Percentiles rank a stretch among this genome's conserved stretches.
phyloP scores from a whole-genome alignment of 306 rosid species.

The Cucurbita maxima region DNA sequence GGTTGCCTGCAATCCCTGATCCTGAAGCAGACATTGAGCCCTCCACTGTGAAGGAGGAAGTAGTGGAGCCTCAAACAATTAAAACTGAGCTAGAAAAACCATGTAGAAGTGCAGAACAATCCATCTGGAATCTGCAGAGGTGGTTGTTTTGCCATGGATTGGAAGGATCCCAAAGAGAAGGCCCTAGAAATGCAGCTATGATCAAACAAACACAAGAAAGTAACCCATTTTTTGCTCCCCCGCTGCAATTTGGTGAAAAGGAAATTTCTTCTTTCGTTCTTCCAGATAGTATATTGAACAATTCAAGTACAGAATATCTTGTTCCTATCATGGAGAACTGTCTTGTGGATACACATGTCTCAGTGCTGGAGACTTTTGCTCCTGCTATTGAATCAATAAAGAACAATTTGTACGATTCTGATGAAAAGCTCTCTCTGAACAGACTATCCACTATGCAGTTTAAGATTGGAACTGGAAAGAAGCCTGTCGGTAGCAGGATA shows the following conservation, averaged over 20 bases:
- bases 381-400: constrained; percentile 73
- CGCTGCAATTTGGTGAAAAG: constrained; percentile 56
- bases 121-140: constrained; percentile 35
- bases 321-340: constrained; percentile 22
- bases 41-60: constrained; percentile 20
- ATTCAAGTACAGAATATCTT: constrained; percentile 15
- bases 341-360: constrained; percentile 27
- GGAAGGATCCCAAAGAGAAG: constrained; percentile 27
- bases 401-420: constrained; percentile 18
- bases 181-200: constrained; percentile 28
- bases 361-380: constrained; percentile 56
- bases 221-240: constrained; percentile 65
- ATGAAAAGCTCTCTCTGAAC: constrained; percentile 24
- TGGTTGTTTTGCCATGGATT: constrained; percentile 27
- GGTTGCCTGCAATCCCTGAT: constrained; percentile 82
- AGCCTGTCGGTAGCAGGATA: constrained; percentile 29
- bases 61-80: constrained; percentile 16
- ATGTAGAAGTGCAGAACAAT: constrained; percentile 25
- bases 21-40: constrained; percentile 25
- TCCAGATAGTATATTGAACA: constrained; percentile 41
- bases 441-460: constrained; percentile 49
- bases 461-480: constrained; percentile 50
- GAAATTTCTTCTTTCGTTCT: constrained; percentile 44
- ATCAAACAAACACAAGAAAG: constrained; percentile 33
- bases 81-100: constrained; percentile 36